phyloP scores from a whole-genome alignment of 306 rosid species.

The Malus sieversii region DNA sequence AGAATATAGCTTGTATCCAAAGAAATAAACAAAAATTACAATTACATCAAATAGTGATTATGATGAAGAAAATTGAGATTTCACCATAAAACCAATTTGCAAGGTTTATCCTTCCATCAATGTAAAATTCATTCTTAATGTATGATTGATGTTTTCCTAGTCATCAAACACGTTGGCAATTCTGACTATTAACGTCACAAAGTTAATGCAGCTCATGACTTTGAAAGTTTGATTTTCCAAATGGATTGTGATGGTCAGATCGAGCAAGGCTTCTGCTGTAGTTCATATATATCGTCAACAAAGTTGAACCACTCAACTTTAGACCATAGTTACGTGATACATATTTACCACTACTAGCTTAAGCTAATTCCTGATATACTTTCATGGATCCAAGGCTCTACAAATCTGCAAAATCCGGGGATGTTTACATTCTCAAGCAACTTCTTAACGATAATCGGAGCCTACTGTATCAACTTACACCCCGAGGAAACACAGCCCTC shows the following conservation, averaged over 20 bases:
- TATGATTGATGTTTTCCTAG: too few relatives aligned
- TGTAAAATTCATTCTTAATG: too few relatives aligned
- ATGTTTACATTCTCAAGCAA: not conserved
- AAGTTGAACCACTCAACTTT: not conserved
- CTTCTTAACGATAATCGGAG: not conserved
- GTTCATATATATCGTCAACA: not conserved
- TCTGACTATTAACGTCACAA: not conserved
- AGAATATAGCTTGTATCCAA: too few relatives aligned
- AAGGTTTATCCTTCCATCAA: too few relatives aligned
- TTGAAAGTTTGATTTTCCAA: too few relatives aligned
- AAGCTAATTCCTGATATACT: not conserved
- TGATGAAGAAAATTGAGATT: too few relatives aligned
- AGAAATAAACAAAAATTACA: too few relatives aligned
- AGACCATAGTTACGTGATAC: not conserved
- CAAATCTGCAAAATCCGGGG: not conserved
- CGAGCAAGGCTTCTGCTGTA: not conserved
- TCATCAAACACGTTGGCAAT: not conserved
- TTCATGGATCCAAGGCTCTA: constrained; percentile 6
- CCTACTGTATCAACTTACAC: not conserved
- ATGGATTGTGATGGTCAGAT: not conserved
- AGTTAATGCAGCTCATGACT: not conserved
- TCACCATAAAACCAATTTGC: too few relatives aligned
- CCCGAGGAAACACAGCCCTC: not conserved
- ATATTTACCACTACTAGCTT: too few relatives aligned
- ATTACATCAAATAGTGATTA: too few relatives aligned